Conservation (phyloP, 768 basidiomycete species). For the Rickenella mellea region DNA sequence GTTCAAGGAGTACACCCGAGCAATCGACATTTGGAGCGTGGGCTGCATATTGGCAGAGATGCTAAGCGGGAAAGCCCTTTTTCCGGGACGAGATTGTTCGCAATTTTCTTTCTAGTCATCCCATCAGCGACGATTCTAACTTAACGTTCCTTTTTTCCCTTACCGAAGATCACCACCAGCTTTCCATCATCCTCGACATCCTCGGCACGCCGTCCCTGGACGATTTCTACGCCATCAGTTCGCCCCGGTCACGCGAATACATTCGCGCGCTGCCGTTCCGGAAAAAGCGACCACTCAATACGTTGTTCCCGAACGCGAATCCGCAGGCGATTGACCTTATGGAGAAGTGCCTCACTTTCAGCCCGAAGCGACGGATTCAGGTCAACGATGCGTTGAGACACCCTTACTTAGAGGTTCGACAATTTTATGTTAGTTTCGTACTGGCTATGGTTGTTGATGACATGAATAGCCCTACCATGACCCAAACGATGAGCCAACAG, state of each 20-base stretch:
- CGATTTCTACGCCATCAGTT: constrained; percentile 90
- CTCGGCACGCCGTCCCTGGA: constrained; percentile 86
- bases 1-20: constrained; percentile 89
- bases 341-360: constrained; percentile 76
- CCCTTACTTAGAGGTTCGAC: constrained; percentile 69
- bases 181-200: constrained; percentile 89
- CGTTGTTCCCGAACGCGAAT: constrained; percentile 70
- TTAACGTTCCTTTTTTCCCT: constrained; percentile 2
- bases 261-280: constrained; percentile 84
- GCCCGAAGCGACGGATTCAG: constrained; percentile 79
- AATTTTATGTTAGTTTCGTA: constrained; percentile 12
- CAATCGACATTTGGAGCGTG: constrained; percentile 83
- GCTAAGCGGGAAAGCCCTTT: constrained; percentile 84
- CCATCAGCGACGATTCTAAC: no score
- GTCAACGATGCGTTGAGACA: constrained; percentile 83
- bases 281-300: constrained; percentile 61
- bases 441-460: not conserved
- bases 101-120: constrained; percentile 14
- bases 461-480: constrained; percentile 71
- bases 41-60: constrained; percentile 87
- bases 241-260: constrained; percentile 71
- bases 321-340: constrained; percentile 69
- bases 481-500: constrained; percentile 79
- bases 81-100: constrained; percentile 91
- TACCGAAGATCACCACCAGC: constrained; percentile 77